Percentiles rank a stretch among this genome's conserved stretches.
phyloP scores from a whole-genome alignment of 495 filamentous ascomycete genomes.

The Xylaria cubensis region DNA sequence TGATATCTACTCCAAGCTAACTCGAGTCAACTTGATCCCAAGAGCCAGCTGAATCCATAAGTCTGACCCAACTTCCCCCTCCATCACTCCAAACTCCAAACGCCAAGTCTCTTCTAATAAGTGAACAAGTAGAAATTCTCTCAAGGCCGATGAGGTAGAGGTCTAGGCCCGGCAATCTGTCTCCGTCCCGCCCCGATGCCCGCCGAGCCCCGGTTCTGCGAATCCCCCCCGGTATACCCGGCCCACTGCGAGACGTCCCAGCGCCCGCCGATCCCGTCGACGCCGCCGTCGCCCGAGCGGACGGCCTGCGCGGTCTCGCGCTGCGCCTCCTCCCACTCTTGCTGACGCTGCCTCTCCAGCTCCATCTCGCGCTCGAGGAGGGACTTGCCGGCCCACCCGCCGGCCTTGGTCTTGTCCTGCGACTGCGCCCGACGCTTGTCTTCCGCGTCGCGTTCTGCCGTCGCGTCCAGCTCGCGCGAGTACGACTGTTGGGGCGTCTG shows the following conservation, averaged over 20 bases:
- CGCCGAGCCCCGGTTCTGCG: slow-evolving; percentile 72
- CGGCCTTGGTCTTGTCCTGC: slow-evolving; percentile 73
- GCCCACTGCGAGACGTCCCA: slow-evolving; percentile 91
- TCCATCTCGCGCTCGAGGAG: slow-evolving; percentile 97
- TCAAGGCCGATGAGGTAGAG: slow-evolving; percentile 55
- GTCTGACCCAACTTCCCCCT: neutral
- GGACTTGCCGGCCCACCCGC: slow-evolving; percentile 78
- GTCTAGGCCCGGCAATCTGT: slow-evolving; percentile 80
- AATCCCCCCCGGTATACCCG: slow-evolving; percentile 84
- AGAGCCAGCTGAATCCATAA: neutral
- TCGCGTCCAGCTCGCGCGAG: slow-evolving; percentile 61
- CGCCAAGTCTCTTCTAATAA: neutral
- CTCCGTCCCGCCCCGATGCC: slow-evolving; percentile 78
- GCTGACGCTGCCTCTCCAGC: slow-evolving; percentile 87
- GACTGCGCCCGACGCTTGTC: slow-evolving; percentile 68
- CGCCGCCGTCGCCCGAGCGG: slow-evolving; percentile 51
- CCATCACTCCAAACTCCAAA: neutral
- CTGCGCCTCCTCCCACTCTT: slow-evolving; percentile 95
- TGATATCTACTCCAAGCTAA: neutral
- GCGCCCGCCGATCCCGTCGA: slow-evolving; percentile 63
- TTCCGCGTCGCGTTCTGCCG: slow-evolving; percentile 71
- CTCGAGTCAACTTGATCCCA: neutral
- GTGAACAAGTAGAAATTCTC: neutral
- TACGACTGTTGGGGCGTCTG: slow-evolving; percentile 53
- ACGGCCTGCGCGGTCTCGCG: slow-evolving; percentile 68